These are phyloP conservation scores for Arctostaphylos glauca DNA, from an alignment of 148 eudicot species.

Conservation along the genomic window DNA sequence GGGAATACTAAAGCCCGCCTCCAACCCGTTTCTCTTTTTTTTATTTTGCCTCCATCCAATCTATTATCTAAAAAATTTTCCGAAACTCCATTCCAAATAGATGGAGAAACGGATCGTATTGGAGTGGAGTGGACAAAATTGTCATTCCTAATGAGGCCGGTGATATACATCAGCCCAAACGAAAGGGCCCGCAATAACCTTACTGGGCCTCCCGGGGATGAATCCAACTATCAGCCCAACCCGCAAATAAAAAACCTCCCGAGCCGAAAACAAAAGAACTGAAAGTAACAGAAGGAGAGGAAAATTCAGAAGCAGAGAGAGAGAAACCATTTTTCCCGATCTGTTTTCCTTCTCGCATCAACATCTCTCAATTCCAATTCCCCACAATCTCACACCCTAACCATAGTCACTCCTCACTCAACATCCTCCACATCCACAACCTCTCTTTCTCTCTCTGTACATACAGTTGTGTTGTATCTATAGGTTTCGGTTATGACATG, in stretches of 20 bases:
- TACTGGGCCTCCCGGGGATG: neutral
- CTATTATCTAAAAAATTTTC: no score
- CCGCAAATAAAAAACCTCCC: neutral
- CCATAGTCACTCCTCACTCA: neutral
- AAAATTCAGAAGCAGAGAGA: neutral
- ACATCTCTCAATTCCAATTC: neutral
- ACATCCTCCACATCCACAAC: neutral
- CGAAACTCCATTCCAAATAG: no score
- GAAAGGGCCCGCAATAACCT: no score
- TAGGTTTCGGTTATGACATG: constrained; percentile 36
- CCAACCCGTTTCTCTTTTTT: no score
- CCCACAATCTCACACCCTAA: neutral
- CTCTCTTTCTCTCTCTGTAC: neutral
- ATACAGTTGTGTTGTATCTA: neutral
- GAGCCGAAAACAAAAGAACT: neutral
- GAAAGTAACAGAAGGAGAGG: neutral
- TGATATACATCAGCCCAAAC: no score
- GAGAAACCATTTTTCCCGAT: neutral
- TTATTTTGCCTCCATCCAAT: no score
- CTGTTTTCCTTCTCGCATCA: neutral
- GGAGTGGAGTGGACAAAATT: no score
- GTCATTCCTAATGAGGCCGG: no score
- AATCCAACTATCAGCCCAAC: neutral
- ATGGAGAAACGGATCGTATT: no score
- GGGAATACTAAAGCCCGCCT: no score